Percentiles rank a stretch among this genome's conserved stretches.
Evolutionary conservation across 202 grass and related monocot genomes (phyloP).

Genomic region (Setaria viridis): DNA sequence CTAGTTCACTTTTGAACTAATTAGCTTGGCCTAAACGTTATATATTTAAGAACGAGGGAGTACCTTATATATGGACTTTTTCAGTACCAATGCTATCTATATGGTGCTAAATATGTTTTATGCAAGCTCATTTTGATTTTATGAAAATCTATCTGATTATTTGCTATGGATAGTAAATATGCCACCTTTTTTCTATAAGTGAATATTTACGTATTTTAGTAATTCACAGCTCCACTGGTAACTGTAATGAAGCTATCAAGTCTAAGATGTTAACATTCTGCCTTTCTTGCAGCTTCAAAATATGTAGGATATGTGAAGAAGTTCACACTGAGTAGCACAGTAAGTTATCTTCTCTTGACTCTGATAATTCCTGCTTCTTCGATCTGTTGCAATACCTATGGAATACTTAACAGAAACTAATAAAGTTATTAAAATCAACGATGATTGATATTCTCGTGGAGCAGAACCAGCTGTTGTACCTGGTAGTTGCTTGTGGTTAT

Average conservation of each 20-base stretch:
- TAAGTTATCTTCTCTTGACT: conserved; percentile 53
- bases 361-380: conserved; percentile 14
- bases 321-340: conserved; percentile 91
- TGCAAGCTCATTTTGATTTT: neutral
- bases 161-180: neutral
- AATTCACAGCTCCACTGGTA: neutral
- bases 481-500: neutral
- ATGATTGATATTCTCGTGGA: neutral
- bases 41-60: no score
- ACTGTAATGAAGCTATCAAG: neutral
- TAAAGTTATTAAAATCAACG: conserved; percentile 20
- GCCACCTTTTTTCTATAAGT: conserved; percentile 2
- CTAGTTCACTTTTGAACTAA: no score
- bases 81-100: conserved; percentile 5
- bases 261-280: conserved; percentile 33
- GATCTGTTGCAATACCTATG: conserved; percentile 25
- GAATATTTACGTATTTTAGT: neutral
- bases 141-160: conserved; percentile 1
- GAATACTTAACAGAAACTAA: conserved; percentile 8
- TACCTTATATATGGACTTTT: neutral
- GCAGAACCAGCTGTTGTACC: neutral
- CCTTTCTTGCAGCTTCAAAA: conserved; percentile 86
- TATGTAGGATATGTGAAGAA: conserved; percentile 98
- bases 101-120: neutral
- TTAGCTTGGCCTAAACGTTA: no score